phyloP scores from a whole-genome alignment of 1,139 yeast species.

The Pichia terricola region DNA sequence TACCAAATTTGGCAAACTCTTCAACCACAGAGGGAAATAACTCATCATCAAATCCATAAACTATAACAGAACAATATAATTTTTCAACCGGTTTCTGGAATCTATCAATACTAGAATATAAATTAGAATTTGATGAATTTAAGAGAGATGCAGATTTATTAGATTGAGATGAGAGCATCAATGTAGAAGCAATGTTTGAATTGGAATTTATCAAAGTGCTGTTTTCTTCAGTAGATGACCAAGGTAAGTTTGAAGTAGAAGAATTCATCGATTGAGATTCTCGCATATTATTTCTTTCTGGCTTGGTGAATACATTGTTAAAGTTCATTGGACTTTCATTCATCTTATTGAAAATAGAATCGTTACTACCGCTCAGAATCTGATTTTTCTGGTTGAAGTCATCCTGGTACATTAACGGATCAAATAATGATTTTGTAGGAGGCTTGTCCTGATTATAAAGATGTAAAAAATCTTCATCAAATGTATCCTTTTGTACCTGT shows the following conservation, averaged over 20 bases:
- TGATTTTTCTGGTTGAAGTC: slow-evolving; percentile 22
- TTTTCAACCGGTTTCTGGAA: slow-evolving; percentile 1
- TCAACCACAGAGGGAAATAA: slow-evolving; percentile 58
- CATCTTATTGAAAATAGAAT: slow-evolving; percentile 16
- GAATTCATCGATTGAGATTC: too few relatives aligned
- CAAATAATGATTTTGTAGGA: slow-evolving; percentile 53
- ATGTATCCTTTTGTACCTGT: slow-evolving; percentile 16
- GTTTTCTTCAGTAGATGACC: background rate
- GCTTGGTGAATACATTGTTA: slow-evolving; percentile 36
- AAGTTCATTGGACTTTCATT: slow-evolving; percentile 37
- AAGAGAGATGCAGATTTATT: too few relatives aligned
- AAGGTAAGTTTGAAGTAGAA: too few relatives aligned
- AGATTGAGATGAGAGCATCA: too few relatives aligned
- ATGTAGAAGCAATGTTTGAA: too few relatives aligned
- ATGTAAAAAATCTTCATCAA: slow-evolving; percentile 18
- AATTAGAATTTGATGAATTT: background rate
- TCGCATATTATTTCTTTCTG: slow-evolving; percentile 10
- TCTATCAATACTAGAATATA: background rate
- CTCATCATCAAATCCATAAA: slow-evolving; percentile 83
- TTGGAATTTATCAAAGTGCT: too few relatives aligned
- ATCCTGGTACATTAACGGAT: slow-evolving; percentile 36
- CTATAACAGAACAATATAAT: slow-evolving; percentile 58
- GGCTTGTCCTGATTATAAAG: slow-evolving; percentile 36
- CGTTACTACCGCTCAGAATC: slow-evolving; percentile 12
- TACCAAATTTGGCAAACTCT: slow-evolving; percentile 76